These are phyloP conservation scores for Lathyrus tuberosus DNA, from an alignment of 306 rosid genomes.

Conservation along the genomic window DNA sequence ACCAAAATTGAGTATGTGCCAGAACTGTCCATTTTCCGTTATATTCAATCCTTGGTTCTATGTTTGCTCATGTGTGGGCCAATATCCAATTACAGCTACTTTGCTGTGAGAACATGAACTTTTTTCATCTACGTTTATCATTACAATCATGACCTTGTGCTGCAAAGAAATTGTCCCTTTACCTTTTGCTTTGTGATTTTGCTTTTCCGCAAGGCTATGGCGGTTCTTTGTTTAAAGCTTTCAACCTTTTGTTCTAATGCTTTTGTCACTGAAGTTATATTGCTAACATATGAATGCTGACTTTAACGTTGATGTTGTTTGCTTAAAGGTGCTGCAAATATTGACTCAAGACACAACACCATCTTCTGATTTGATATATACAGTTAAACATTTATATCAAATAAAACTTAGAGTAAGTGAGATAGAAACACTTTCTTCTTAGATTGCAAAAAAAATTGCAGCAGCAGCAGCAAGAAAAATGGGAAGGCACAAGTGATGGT, in stretches of 20 bases:
- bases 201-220: conserved; percentile 19
- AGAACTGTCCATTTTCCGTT: conserved; percentile 10
- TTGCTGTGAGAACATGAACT: conserved; percentile 2
- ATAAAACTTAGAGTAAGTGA: conserved; percentile 82
- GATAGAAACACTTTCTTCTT: too few species aligned
- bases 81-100: background rate
- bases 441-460: too few species aligned
- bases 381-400: conserved; percentile 87
- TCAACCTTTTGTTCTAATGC: conserved; percentile 32
- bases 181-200: conserved; percentile 33
- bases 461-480: too few species aligned
- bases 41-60: conserved; percentile 13
- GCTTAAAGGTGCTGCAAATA: conserved; percentile 82
- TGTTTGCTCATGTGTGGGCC: conserved; percentile 25
- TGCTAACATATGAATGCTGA: conserved; percentile 12
- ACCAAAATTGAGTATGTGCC: background rate
- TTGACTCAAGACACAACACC: conserved; percentile 85
- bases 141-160: conserved; percentile 18
- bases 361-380: conserved; percentile 79
- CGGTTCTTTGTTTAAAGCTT: conserved; percentile 29
- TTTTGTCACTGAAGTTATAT: conserved; percentile 33
- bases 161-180: conserved; percentile 7
- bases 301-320: conserved; percentile 35
- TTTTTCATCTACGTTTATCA: conserved; percentile 8
- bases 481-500: too few species aligned